Percentiles rank a stretch among this genome's conserved stretches.
phyloP scores from a whole-genome alignment of 345 rosid genomes.

The Brassica nigra region DNA sequence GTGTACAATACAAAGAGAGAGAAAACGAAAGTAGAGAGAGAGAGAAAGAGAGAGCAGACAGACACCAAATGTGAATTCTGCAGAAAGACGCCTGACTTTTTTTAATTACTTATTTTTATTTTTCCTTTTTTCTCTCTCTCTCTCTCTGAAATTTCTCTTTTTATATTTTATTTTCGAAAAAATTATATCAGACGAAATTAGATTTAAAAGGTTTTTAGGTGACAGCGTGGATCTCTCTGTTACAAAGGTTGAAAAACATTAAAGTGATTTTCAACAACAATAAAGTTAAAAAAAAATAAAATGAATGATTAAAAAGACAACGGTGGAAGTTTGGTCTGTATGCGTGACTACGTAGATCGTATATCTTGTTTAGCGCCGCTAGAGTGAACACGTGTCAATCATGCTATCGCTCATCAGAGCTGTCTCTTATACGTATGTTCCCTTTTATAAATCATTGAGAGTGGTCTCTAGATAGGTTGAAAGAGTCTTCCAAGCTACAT shows the following conservation, averaged over 20 bases:
- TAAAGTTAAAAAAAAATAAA: background rate
- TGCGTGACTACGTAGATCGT: conserved; percentile 41
- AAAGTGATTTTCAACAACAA: conserved; percentile 19
- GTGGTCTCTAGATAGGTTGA: background rate
- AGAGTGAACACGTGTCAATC: conserved; percentile 37
- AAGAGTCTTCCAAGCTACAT: background rate
- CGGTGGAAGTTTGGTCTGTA: conserved; percentile 23
- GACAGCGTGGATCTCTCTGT: conserved; percentile 39
- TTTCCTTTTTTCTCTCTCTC: background rate
- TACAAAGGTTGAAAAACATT: conserved; percentile 32
- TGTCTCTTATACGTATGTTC: conserved; percentile 19
- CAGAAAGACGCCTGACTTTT: conserved; percentile 43
- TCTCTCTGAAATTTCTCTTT: background rate
- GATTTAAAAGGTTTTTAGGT: background rate
- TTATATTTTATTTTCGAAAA: background rate
- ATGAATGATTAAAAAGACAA: background rate
- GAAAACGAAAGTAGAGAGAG: background rate
- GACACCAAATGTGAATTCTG: conserved; percentile 45
- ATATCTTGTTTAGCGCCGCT: conserved; percentile 23
- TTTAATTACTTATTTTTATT: background rate
- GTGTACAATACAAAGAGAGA: conserved; percentile 21
- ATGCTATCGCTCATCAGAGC: conserved; percentile 35
- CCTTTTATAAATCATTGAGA: background rate
- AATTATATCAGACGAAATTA: background rate
- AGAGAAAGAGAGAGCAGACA: conserved; percentile 32